Evolutionary conservation across 2,329 filamentous ascomycete species (phyloP).

Genomic region (Raffaelea albimanens): DNA sequence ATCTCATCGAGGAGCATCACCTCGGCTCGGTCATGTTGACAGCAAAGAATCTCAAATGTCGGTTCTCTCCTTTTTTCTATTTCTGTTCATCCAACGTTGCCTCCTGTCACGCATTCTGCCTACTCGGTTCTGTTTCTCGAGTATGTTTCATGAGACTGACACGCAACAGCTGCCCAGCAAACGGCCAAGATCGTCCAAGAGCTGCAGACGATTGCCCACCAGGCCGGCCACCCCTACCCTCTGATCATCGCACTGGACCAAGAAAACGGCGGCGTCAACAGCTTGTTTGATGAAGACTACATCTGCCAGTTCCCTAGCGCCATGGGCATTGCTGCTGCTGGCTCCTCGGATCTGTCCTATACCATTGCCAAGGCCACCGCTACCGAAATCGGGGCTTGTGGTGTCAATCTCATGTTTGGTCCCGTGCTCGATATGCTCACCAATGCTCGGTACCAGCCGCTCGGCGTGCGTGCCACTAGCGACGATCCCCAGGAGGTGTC

Average conservation of each 20-base stretch:
- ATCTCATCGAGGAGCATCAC: conserved; percentile 73
- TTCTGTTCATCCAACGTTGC: neutral
- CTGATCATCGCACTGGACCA: conserved; percentile 88
- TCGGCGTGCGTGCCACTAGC: conserved; percentile 81
- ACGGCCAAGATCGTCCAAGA: conserved; percentile 83
- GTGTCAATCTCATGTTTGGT: conserved; percentile 91
- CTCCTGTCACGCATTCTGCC: neutral
- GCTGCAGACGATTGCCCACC: conserved; percentile 81
- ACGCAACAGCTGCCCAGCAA: conserved; percentile 68
- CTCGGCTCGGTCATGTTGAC: conserved; percentile 80
- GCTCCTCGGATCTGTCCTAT: conserved; percentile 75
- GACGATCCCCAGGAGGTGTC: conserved; percentile 95
- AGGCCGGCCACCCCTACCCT: conserved; percentile 82
- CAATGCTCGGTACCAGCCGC: conserved; percentile 81
- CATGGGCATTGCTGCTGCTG: conserved; percentile 93
- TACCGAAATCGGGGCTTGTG: conserved; percentile 83
- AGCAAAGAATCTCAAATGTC: conserved; percentile 79
- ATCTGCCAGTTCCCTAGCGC: conserved; percentile 95
- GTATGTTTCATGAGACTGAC: conserved; percentile 4
- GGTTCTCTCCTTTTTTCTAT: conserved; percentile 7
- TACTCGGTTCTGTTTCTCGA: conserved; percentile 8
- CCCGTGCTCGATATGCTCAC: conserved; percentile 90
- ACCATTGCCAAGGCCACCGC: conserved; percentile 89
- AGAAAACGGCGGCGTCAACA: conserved; percentile 97
- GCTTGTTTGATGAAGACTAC: conserved; percentile 88